Base-by-base conservation (phyloP, 2,329 filamentous ascomycete species). In the Delphinella strobiligena region DNA sequence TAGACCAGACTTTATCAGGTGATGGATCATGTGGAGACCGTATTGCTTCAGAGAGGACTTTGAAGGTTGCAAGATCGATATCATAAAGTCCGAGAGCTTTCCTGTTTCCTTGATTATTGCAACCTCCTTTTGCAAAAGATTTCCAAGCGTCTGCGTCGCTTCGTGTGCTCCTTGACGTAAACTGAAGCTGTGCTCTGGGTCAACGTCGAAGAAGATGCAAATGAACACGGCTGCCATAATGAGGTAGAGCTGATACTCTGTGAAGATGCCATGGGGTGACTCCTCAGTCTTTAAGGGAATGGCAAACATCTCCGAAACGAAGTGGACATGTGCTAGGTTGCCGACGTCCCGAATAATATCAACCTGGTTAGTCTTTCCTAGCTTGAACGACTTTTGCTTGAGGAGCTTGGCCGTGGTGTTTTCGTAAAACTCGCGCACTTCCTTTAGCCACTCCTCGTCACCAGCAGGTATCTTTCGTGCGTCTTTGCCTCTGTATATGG, bases 1-100 rank as follows among this genome's bases (percentile, higher is more conserved):
- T 41, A 66, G 59, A 5, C 64, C 61, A 5, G 61, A 63, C 30
- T 63, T 61, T 14, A 72, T 59, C 8, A 77, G 59, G 10, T 67
- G 64, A 39, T 69, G 54, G 44, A 77, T 71, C 61, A 77, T 69
- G 47, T 74, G 67, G 5, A 64, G 58, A 9, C 73, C 74, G 49
- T 75, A 76, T 39, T 64, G 58, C 33, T 63, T 64, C 19, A 76
- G 60, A 2, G 61, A 51, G 2, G 64, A 60, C 3, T 51, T 38
- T 16, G 44, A 49, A 4, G 53, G 52, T 40, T 64, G 61, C 32
- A 72, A 52, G 14, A 65, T 50, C 1, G 64, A 63, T 27, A 54
- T 57, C 7, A 50, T 48, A 12, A 27, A 12, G 22, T 27, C 22
- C 7, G 22, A 7, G 12, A 27, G 12, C 7, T 12, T 7, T 7